These are phyloP conservation scores for Hibiscus trionum DNA, from an alignment of 345 rosid genomes.

Conservation along the genomic window DNA sequence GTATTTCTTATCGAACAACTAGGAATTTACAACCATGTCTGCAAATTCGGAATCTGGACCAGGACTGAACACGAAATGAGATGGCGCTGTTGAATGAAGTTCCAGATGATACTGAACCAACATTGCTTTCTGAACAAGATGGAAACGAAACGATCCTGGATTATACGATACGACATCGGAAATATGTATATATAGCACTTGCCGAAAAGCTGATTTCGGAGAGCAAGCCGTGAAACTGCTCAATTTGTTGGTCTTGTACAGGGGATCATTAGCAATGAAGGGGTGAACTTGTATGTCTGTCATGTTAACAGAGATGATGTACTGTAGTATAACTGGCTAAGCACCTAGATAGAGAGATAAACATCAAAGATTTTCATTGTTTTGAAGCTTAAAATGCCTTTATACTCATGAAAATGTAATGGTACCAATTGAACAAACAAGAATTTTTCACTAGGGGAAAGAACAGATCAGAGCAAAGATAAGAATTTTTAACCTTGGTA, in stretches of 20 bases:
- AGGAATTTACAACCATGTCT: conserved; percentile 3
- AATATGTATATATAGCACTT: background rate
- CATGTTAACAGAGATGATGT: background rate
- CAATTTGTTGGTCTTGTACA: background rate
- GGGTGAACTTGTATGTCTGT: background rate
- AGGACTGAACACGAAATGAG: background rate
- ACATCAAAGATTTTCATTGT: background rate
- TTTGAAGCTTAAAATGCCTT: background rate
- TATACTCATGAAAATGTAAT: background rate
- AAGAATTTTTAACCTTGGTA: too few species aligned
- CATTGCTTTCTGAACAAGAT: conserved; percentile 5
- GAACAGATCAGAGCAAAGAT: too few species aligned
- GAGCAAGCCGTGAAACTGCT: too few species aligned
- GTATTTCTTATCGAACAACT: background rate
- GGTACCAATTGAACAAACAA: too few species aligned
- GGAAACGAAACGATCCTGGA: background rate
- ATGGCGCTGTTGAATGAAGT: background rate
- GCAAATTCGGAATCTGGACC: background rate
- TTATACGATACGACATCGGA: background rate
- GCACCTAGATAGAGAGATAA: background rate
- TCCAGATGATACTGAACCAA: background rate
- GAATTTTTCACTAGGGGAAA: too few species aligned
- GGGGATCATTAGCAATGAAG: background rate
- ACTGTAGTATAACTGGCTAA: background rate
- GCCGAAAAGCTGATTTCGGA: background rate